Evolutionary conservation across 257 asterid species (phyloP).

Genomic region (Solanum sejunctum): DNA sequence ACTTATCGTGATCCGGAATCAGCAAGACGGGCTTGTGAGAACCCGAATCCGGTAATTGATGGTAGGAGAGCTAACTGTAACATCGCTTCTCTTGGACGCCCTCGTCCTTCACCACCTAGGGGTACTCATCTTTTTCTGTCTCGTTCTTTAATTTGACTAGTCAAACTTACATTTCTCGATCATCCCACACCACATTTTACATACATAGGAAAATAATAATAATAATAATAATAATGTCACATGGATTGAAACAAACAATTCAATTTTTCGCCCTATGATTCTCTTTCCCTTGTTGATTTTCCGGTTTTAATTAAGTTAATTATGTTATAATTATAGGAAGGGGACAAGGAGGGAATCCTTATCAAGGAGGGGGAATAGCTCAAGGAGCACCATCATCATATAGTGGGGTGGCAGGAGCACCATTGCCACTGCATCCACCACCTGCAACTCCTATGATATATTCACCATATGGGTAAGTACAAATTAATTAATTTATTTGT

Average conservation of each 20-base stretch:
- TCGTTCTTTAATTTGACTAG: not conserved
- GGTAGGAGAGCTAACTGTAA: constrained; percentile 95
- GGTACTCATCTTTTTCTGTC: constrained; percentile 13
- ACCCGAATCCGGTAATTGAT: constrained; percentile 85
- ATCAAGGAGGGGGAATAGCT: constrained; percentile 44
- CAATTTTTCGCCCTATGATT: too few relatives aligned
- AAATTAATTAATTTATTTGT: not conserved
- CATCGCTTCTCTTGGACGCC: constrained; percentile 86
- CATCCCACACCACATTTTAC: not conserved
- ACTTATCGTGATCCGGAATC: constrained; percentile 90
- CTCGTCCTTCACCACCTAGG: constrained; percentile 79
- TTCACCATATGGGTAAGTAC: constrained; percentile 85
- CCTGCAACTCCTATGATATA: constrained; percentile 51
- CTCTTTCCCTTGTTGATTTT: too few relatives aligned
- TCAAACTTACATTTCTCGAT: not conserved
- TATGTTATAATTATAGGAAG: constrained; percentile 25
- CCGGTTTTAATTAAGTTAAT: not conserved
- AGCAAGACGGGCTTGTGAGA: constrained; percentile 62
- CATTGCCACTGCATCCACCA: constrained; percentile 36
- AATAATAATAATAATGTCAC: not conserved
- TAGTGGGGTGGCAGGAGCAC: constrained; percentile 34
- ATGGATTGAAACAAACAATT: not conserved
- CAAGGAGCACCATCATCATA: constrained; percentile 45
- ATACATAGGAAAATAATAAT: not conserved
- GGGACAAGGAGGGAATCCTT: constrained; percentile 41